Percentiles rank a stretch among this genome's conserved stretches.
Evolutionary conservation across 1,139 yeast genomes (phyloP).

Genomic region (Geotrichum carabidarum): DNA sequence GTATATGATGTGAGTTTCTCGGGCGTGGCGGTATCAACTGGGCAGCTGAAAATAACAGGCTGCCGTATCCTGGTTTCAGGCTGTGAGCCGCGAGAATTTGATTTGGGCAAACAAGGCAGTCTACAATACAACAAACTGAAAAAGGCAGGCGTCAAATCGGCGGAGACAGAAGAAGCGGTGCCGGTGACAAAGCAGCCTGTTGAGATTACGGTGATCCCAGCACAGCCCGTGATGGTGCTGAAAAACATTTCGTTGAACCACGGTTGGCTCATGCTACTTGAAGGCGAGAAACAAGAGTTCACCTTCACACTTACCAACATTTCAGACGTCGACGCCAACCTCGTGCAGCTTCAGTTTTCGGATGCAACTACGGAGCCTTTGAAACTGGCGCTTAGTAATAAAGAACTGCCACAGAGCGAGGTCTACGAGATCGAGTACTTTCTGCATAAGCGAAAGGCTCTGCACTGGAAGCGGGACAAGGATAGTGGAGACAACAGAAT

Average conservation of each 20-base stretch:
- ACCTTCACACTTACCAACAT: slow-evolving; percentile 53
- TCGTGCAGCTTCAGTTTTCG: slow-evolving; percentile 49
- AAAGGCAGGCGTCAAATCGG: slow-evolving; percentile 31
- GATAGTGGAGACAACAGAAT: slow-evolving; percentile 9
- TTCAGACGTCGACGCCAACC: slow-evolving; percentile 45
- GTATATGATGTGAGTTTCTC: slow-evolving; percentile 41
- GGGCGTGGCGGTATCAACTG: slow-evolving; percentile 44
- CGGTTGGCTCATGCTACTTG: slow-evolving; percentile 72
- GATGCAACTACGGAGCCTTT: slow-evolving; percentile 71
- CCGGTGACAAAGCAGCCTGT: slow-evolving; percentile 21
- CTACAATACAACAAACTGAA: slow-evolving; percentile 31
- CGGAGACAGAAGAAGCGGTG: slow-evolving; percentile 12
- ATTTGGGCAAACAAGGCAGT: slow-evolving; percentile 31
- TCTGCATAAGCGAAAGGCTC: slow-evolving; percentile 54
- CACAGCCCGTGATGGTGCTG: slow-evolving; percentile 60
- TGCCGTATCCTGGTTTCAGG: slow-evolving; percentile 46
- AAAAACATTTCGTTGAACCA: slow-evolving; percentile 53
- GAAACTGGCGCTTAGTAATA: slow-evolving; percentile 44
- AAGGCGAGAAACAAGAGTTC: slow-evolving; percentile 61
- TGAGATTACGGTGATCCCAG: slow-evolving; percentile 48
- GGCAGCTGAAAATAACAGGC: slow-evolving; percentile 43
- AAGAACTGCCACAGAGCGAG: slow-evolving; percentile 53
- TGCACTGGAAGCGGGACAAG: slow-evolving; percentile 34
- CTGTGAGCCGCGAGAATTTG: slow-evolving; percentile 39
- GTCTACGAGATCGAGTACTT: slow-evolving; percentile 72